Percentiles rank a stretch among this genome's conserved stretches.
Evolutionary conservation across 345 rosid species (phyloP).

Genomic region (Gossypium anomalum): DNA sequence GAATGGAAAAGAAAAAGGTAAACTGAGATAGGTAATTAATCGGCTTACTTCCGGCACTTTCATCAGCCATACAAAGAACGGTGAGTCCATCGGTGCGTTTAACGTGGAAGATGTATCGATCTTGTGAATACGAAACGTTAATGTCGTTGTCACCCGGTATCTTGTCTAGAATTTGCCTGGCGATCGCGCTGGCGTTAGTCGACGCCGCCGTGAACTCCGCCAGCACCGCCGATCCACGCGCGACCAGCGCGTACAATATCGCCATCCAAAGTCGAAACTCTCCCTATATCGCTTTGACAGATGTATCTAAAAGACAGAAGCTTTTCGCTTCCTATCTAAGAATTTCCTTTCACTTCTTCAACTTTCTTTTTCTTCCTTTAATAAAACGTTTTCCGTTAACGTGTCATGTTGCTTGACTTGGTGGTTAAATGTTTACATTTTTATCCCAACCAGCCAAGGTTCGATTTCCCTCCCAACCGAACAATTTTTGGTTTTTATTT

Average conservation of each 20-base stretch:
- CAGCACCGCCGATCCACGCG: conserved; percentile 84
- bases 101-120: conserved; percentile 86
- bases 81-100: conserved; percentile 97
- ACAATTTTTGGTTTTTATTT: too few relatives aligned
- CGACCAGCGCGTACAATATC: conserved; percentile 83
- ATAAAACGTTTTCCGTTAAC: too few relatives aligned
- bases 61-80: conserved; percentile 97
- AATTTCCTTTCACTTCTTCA: neutral
- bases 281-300: neutral
- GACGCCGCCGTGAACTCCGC: conserved; percentile 75
- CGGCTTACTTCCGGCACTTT: conserved; percentile 73
- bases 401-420: too few relatives aligned
- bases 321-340: neutral
- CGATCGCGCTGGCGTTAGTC: conserved; percentile 78
- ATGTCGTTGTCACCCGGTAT: conserved; percentile 67
- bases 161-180: conserved; percentile 78
- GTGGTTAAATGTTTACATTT: too few relatives aligned
- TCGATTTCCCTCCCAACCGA: too few relatives aligned
- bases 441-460: too few relatives aligned
- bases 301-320: neutral
- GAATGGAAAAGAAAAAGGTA: too few relatives aligned
- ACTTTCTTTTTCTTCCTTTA: neutral
- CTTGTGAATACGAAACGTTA: conserved; percentile 90
- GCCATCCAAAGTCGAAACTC: conserved; percentile 42
- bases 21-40: neutral